A percentile compares a stretch with the other conserved stretches of the same genome.
These are phyloP conservation scores for Bigelowiella natans DNA, from an alignment of 78 protist species.

Conservation along the genomic window DNA sequence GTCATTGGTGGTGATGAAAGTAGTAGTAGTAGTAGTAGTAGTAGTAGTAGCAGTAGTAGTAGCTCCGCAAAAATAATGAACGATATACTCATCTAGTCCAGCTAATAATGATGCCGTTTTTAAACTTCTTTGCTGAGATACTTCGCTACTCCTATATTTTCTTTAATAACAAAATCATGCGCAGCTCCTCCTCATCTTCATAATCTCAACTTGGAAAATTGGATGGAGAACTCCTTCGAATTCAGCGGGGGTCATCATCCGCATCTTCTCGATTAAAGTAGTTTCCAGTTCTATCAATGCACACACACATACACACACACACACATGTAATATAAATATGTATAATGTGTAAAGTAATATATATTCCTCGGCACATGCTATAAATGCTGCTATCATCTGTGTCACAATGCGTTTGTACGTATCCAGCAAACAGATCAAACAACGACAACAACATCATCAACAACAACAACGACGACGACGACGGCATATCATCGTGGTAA, in stretches of 20 bases:
- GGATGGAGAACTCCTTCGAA: neutral
- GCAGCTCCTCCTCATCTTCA: too few relatives aligned
- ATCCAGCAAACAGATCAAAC: too few relatives aligned
- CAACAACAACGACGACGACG: too few relatives aligned
- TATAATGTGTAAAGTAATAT: too few relatives aligned
- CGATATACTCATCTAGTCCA: neutral
- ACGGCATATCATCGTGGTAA: too few relatives aligned
- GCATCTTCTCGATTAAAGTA: neutral
- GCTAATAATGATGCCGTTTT: neutral
- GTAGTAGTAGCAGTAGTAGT: neutral
- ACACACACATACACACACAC: neutral
- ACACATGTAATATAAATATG: neutral
- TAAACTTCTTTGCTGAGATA: neutral
- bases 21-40: too few relatives aligned
- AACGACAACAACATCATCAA: too few relatives aligned
- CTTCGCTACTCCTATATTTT: neutral
- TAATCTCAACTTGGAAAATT: neutral
- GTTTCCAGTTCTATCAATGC: neutral
- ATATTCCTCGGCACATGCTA: too few relatives aligned
- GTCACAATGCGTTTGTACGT: too few relatives aligned
- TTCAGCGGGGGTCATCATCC: neutral
- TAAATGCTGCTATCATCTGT: too few relatives aligned
- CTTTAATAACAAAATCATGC: too few relatives aligned
- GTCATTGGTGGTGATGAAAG: too few relatives aligned
- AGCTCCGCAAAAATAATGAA: neutral